phyloP scores from a whole-genome alignment of 2,329 filamentous ascomycete genomes.

The Blumeria graminis region DNA sequence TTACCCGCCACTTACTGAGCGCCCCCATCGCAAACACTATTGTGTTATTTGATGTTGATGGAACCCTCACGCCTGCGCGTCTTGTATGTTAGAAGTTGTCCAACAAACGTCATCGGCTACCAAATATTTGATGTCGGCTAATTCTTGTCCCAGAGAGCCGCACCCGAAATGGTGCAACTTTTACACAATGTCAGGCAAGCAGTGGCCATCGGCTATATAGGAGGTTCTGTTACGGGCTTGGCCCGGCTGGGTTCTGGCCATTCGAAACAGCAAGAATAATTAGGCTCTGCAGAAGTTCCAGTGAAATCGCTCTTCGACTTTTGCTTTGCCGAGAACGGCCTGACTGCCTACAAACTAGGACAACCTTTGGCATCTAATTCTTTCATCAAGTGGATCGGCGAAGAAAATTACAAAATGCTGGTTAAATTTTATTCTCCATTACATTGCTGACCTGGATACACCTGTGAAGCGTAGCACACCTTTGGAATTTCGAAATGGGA shows the following conservation, averaged over 20 bases:
- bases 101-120: too few species aligned
- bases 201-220: conserved; percentile 75
- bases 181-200: conserved; percentile 65
- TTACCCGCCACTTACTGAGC: conserved; percentile 49
- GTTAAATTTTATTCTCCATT: conserved; percentile 55
- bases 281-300: conserved; percentile 39
- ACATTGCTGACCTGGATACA: conserved; percentile 63
- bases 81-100: conserved; percentile 26
- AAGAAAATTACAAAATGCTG: conserved; percentile 57
- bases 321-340: conserved; percentile 90
- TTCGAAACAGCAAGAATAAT: conserved; percentile 85
- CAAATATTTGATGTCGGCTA: too few species aligned
- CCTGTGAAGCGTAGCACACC: conserved; percentile 69
- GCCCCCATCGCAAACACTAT: conserved; percentile 84
- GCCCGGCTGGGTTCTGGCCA: too few species aligned
- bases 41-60: conserved; percentile 89
- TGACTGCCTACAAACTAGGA: conserved; percentile 73
- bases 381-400: conserved; percentile 84
- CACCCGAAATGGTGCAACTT: conserved; percentile 60
- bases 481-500: conserved; percentile 73
- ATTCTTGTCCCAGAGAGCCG: conserved; percentile 27
- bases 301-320: conserved; percentile 88
- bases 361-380: conserved; percentile 48
- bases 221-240: too few species aligned
- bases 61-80: conserved; percentile 65